Evolutionary conservation across 352 stramenopile genomes (phyloP), one percentile per base, ranked within the genome.

Genomic region (Globisporangium apiculatum): DNA sequence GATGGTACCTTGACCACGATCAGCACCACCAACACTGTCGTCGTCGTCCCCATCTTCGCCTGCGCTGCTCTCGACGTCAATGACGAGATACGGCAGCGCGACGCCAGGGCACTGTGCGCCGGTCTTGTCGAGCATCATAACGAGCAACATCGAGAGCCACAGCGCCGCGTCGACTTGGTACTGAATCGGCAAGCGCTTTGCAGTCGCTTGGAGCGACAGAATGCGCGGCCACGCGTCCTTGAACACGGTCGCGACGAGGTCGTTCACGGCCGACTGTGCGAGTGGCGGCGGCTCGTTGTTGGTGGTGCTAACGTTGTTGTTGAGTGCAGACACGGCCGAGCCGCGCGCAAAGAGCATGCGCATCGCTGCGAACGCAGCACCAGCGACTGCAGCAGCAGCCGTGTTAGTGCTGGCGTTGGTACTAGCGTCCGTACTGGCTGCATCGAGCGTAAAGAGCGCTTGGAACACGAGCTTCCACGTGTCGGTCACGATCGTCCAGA

Each of bases 401-500:
- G 17, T 15, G 17, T 17, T 1, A 14, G 15, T 24, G n/a, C 8
- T 37, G 4, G 2, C 7, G 40, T 8, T 12, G 40, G 7, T 12
- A 43, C 17, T 42, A 36, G 3, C 8, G 24, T 6, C 54, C 59
- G 43, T 53, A 47, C 38, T 48, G 70, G 48, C 52, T 7, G 15
- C 0, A 1, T 42, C 40, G 18, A 76, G 58, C 6, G 17, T 12
- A 1, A 74, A 69, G 7, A 89, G 57, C 14, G 76, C 73, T 47
- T 92, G 80, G 52, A 87, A 84, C 61, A 90, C 86, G 55, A 92
- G 58, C 58, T 91, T 92, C 81, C 83, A 92, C 18, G 83, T 82
- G 65, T 94, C 84, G 7, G 70, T 72, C 24, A 90, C 70, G 37
- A 94, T 72, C 12, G 71, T 89, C 67, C 78, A 83, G 4, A 90